Evolutionary conservation across 371 early-diverging fungal species (phyloP).

Genomic region (Mortierella sp.): DNA sequence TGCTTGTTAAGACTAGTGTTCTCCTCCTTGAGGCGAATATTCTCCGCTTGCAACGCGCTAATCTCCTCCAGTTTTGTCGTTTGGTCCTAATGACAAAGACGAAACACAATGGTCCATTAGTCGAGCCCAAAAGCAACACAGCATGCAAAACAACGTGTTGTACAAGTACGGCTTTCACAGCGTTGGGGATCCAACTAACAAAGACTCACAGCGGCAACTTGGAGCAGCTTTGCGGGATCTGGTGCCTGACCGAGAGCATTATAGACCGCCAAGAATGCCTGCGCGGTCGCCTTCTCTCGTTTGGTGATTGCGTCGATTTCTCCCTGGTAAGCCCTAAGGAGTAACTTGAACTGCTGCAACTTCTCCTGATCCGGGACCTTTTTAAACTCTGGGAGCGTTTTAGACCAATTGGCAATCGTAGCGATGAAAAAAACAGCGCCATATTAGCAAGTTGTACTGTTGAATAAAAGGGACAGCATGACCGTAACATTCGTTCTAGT

Average conservation of each 20-base stretch:
- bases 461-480: background rate
- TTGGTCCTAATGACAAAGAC: constrained; percentile 66
- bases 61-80: constrained; percentile 66
- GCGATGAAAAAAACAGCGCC: background rate
- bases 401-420: background rate
- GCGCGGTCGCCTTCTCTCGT: constrained; percentile 88
- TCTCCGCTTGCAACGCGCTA: constrained; percentile 65
- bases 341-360: constrained; percentile 75
- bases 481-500: background rate
- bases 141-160: background rate
- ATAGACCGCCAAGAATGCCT: constrained; percentile 85
- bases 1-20: constrained; percentile 62
- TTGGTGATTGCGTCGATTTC: constrained; percentile 93
- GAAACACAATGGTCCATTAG: background rate
- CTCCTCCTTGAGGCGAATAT: constrained; percentile 68
- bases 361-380: constrained; percentile 85
- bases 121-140: background rate
- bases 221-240: constrained; percentile 75
- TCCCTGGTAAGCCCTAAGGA: constrained; percentile 89
- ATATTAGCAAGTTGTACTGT: background rate
- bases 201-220: constrained; percentile 47
- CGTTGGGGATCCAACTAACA: background rate
- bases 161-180: background rate
- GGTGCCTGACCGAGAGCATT: constrained; percentile 87
- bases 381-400: constrained; percentile 73